phyloP scores from a whole-genome alignment of 163 green algal genomes.

The Smithsoniella earleae region DNA sequence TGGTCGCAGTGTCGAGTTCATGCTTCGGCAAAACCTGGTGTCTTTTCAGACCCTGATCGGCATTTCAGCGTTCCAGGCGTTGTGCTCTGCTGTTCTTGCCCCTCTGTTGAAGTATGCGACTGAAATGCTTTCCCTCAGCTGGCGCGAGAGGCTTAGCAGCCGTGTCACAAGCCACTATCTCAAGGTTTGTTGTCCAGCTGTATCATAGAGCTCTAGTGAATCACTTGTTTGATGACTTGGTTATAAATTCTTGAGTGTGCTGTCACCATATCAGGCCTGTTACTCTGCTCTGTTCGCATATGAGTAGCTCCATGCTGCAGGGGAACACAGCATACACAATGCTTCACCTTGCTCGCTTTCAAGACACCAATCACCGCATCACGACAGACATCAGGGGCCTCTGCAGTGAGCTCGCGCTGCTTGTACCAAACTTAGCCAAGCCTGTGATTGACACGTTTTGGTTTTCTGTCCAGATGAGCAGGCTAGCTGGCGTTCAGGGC shows the following conservation, averaged over 20 bases:
- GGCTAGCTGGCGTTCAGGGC: slow-evolving; percentile 50
- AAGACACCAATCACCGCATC: slow-evolving; percentile 56
- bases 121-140: slow-evolving; percentile 54
- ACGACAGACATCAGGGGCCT: slow-evolving; percentile 58
- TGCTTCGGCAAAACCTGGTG: slow-evolving; percentile 56
- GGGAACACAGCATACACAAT: neutral
- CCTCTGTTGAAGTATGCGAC: slow-evolving; percentile 55
- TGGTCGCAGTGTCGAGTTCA: slow-evolving; percentile 56
- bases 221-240: too few relatives aligned
- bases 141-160: slow-evolving; percentile 46
- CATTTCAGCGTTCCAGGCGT: slow-evolving; percentile 33
- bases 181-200: too few relatives aligned
- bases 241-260: too few relatives aligned
- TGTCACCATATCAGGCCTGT: too few relatives aligned
- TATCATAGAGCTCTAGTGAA: too few relatives aligned
- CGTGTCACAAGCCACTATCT: slow-evolving; percentile 46
- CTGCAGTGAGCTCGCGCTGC: slow-evolving; percentile 47
- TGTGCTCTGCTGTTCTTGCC: slow-evolving; percentile 51
- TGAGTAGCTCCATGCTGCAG: too few relatives aligned
- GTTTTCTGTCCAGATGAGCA: slow-evolving; percentile 55
- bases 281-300: too few relatives aligned
- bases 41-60: slow-evolving; percentile 51
- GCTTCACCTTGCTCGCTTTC: neutral
- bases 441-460: slow-evolving; percentile 56
- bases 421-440: slow-evolving; percentile 63